phyloP scores from a whole-genome alignment of 306 rosid genomes.

The Casuarina glauca region DNA sequence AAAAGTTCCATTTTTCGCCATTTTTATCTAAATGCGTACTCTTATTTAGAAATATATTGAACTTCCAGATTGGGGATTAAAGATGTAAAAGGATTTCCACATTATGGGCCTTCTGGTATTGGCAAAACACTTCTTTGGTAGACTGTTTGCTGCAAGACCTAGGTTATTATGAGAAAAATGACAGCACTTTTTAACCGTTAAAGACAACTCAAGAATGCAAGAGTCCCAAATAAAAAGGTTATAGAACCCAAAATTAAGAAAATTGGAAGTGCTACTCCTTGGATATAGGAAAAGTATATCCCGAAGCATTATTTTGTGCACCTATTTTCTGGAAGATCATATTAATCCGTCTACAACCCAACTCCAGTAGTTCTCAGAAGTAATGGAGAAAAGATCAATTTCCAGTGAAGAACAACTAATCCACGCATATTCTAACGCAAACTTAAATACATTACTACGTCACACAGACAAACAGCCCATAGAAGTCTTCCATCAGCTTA shows the following conservation, averaged over 20 bases:
- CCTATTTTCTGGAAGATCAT: no score
- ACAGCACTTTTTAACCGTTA: no score
- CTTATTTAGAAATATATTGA: constrained; percentile 36
- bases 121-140: constrained; percentile 81
- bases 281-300: no score
- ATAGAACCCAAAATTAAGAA: no score
- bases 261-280: no score
- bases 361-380: not conserved
- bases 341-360: no score
- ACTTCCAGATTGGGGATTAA: constrained; percentile 86
- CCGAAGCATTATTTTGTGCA: no score
- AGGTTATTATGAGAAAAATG: no score
- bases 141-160: no score
- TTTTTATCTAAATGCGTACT: constrained; percentile 24
- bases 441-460: not conserved
- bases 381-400: not conserved
- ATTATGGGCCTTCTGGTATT: constrained; percentile 98
- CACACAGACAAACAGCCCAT: not conserved
- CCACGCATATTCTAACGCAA: not conserved
- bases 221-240: no score
- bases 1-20: constrained; percentile 13
- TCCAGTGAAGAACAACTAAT: constrained; percentile 1
- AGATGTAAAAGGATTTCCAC: constrained; percentile 97
- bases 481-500: not conserved
- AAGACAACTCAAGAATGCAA: no score